Conservation (phyloP, 1,284 basidiomycete species). For the Peniophora sp. region DNA sequence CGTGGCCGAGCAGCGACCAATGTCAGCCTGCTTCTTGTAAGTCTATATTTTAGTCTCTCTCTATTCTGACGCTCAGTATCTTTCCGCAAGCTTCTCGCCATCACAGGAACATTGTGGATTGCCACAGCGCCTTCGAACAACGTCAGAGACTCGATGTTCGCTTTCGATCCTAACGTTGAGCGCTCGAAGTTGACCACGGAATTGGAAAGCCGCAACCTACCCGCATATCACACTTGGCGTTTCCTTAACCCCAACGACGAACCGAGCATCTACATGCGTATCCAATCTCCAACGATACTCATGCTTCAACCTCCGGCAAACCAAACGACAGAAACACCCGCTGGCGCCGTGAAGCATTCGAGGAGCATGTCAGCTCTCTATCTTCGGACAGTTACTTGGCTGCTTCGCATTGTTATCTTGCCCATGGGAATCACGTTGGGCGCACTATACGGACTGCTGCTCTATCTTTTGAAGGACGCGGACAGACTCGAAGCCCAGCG, state of each 20-base stretch:
- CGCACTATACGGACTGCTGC: constrained; percentile 69
- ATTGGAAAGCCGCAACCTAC: constrained; percentile 21
- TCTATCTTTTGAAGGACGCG: constrained; percentile 89
- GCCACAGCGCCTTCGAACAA: constrained; percentile 49
- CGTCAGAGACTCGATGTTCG: constrained; percentile 21
- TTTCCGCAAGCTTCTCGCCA: constrained; percentile 53
- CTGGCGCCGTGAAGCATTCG: constrained; percentile 20
- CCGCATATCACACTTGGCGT: constrained; percentile 72
- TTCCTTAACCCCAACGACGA: constrained; percentile 70
- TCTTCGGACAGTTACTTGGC: constrained; percentile 57
- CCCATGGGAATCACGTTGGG: constrained; percentile 79
- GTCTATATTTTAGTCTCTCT: constrained; percentile 16
- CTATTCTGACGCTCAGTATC: constrained; percentile 5
- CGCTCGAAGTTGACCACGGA: constrained; percentile 21
- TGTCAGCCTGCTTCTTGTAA: constrained; percentile 71
- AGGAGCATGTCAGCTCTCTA: constrained; percentile 32
- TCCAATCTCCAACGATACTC: constrained; percentile 75
- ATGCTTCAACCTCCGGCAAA: constrained; percentile 42
- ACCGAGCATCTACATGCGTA: constrained; percentile 66
- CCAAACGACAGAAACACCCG: constrained; percentile 7
- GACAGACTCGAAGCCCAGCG: constrained; percentile 86
- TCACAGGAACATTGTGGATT: constrained; percentile 66
- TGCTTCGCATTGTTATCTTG: constrained; percentile 75
- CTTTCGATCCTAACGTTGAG: constrained; percentile 26
- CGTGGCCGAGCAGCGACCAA: constrained; percentile 73